phyloP scores from a whole-genome alignment of 768 basidiomycete genomes.

The Pluteus cervinus region DNA sequence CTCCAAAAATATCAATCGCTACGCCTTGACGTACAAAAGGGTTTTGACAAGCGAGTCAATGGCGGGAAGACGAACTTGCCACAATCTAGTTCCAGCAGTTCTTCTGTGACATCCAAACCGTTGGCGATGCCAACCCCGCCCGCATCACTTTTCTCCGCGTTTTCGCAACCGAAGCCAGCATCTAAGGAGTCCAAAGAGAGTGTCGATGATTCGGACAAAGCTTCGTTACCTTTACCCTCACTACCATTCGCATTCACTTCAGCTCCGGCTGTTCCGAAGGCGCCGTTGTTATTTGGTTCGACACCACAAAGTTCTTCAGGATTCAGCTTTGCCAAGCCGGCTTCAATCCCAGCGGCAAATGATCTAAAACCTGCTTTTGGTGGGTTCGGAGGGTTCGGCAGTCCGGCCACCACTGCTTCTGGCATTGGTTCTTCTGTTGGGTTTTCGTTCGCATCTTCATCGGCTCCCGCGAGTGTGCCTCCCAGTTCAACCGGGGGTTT shows the following conservation, averaged over 20 bases:
- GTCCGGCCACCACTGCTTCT: conserved; percentile 19
- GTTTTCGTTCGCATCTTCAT: conserved; percentile 46
- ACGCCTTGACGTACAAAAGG: conserved; percentile 48
- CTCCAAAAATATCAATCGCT: conserved; percentile 54
- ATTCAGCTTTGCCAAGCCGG: conserved; percentile 4
- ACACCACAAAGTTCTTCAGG: too few relatives aligned
- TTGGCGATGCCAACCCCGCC: conserved; percentile 31
- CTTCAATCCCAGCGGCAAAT: conserved; percentile 7
- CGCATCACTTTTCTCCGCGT: too few relatives aligned
- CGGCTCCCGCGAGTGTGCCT: conserved; percentile 19
- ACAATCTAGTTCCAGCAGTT: conserved; percentile 2
- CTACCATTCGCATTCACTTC: too few relatives aligned
- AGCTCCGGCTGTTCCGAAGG: too few relatives aligned
- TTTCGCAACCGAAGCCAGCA: too few relatives aligned
- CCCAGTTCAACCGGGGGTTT: conserved; percentile 7
- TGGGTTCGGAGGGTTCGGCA: conserved; percentile 27
- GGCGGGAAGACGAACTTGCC: conserved; percentile 8
- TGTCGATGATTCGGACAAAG: too few relatives aligned
- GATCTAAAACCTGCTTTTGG: conserved; percentile 16
- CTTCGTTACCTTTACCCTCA: too few relatives aligned
- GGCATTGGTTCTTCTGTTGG: conserved; percentile 62
- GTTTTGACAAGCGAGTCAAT: conserved; percentile 36
- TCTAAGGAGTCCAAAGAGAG: too few relatives aligned
- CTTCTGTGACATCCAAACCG: conserved; percentile 10
- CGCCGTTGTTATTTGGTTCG: too few relatives aligned